Base-by-base conservation (phyloP, 23 red algal species). In the Gracilaria vermiculophylla region DNA sequence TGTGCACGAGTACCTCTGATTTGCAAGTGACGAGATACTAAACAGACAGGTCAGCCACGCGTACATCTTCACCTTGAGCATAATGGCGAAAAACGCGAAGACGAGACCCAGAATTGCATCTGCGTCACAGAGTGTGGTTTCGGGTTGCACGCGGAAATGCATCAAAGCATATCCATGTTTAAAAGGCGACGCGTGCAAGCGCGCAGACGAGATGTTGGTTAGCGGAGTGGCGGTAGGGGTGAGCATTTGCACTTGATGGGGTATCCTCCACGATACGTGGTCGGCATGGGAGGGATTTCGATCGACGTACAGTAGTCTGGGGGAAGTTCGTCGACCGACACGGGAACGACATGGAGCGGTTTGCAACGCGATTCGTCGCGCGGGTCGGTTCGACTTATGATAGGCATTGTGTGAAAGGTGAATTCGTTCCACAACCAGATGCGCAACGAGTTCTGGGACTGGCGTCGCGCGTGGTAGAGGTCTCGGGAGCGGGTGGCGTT, bases 261-360 rank as follows among this genome's bases (percentile, higher is more conserved):
- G 45, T 48, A 64, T 5, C 58, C 14, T 32, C 43, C 5, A 12
- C 43, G 43, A 47, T 47, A 66, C 57, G 61, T 54, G 81, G 50
- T 44, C 36, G 29, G 42, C 12, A 31, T 41, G 34, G 65, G 57
- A 56, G 65, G 24, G 61, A 47, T 52, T 52, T 19, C 23, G 50
- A 55, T 55, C 33, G 34, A 86, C 81, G 60, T 86, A 86, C 81
- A 86, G 50, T 70, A 86, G 48, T 86, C 81, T 25, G 81, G 81
- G 61, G 81, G 81, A 33, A 86, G 66, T 43, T 86, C 61, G 14
- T 86, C 81, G 31, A 64, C 32, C 6, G 60, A 48, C 8, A 86
- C 61, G 21, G 81, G 81, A 17, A 70, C 62, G 58, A 86, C 61
- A 27, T 60, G 37, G 47, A 86, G 51, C 48, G 62, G 42, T 17